Percentiles rank a stretch among this genome's conserved stretches.
phyloP scores from a whole-genome alignment of 306 rosid species.

The Lablab purpureus region DNA sequence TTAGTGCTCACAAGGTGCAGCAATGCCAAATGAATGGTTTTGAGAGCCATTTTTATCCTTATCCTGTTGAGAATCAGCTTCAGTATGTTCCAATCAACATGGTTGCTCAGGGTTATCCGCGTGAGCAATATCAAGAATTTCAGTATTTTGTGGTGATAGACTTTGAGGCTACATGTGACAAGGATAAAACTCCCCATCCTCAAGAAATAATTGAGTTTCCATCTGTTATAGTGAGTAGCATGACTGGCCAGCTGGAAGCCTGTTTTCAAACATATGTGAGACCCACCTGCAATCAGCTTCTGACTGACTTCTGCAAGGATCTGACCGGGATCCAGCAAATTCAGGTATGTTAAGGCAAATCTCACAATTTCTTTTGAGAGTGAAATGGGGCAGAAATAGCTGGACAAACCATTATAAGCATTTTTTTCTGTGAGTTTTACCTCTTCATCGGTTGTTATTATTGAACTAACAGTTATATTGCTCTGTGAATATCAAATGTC shows the following conservation, averaged over 20 bases:
- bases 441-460: slow-evolving; percentile 5
- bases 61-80: slow-evolving; percentile 66
- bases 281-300: slow-evolving; percentile 84
- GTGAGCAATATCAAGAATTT: slow-evolving; percentile 83
- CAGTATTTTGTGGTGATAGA: slow-evolving; percentile 97
- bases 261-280: slow-evolving; percentile 94
- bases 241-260: slow-evolving; percentile 92
- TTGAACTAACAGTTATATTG: slow-evolving; percentile 19
- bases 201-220: slow-evolving; percentile 98
- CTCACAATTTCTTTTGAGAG: slow-evolving; percentile 12
- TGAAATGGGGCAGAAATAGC: slow-evolving; percentile 26
- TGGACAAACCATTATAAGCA: not conserved
- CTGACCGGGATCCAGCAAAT: slow-evolving; percentile 95
- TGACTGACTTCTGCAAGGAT: slow-evolving; percentile 92
- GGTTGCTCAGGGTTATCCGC: slow-evolving; percentile 70
- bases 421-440: slow-evolving; percentile 23
- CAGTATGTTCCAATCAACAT: slow-evolving; percentile 70
- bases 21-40: slow-evolving; percentile 77
- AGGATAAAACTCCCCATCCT: slow-evolving; percentile 87
- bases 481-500: slow-evolving; percentile 18
- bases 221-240: slow-evolving; percentile 89
- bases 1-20: slow-evolving; percentile 73
- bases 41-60: slow-evolving; percentile 72
- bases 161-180: slow-evolving; percentile 96
- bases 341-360: slow-evolving; percentile 71